Evolutionary conservation across 2,329 filamentous ascomycete species (phyloP).

Genomic region (Fusarium succisae): DNA sequence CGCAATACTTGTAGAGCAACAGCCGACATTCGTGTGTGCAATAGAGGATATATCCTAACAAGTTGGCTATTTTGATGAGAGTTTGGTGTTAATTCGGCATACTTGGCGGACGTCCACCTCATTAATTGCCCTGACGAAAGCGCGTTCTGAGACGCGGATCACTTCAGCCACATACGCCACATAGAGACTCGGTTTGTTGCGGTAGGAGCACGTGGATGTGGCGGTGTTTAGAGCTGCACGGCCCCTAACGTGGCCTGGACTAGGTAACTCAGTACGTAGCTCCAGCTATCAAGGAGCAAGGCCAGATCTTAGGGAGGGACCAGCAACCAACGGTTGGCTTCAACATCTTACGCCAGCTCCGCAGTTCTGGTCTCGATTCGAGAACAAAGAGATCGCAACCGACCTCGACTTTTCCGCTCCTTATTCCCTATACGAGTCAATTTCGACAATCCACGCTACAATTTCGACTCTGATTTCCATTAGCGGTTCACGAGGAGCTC

Average conservation of each 20-base stretch:
- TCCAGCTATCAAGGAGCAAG: slow-evolving; percentile 40
- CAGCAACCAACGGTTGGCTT: slow-evolving; percentile 34
- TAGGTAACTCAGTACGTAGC: slow-evolving; percentile 29
- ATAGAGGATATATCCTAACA: not conserved
- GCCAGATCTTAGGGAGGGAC: slow-evolving; percentile 46
- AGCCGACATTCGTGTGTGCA: slow-evolving; percentile 35
- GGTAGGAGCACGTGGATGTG: slow-evolving; percentile 39
- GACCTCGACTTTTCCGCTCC: not conserved
- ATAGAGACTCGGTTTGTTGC: not conserved
- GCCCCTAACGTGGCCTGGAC: slow-evolving; percentile 27
- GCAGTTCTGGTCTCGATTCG: slow-evolving; percentile 11
- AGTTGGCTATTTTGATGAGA: slow-evolving; percentile 5
- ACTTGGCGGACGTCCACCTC: slow-evolving; percentile 29
- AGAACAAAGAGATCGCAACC: slow-evolving; percentile 20
- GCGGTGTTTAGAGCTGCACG: slow-evolving; percentile 37
- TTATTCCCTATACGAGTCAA: not conserved
- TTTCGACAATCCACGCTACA: not conserved
- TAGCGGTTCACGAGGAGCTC: slow-evolving; percentile 30
- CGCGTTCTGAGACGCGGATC: slow-evolving; percentile 41
- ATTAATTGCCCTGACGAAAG: slow-evolving; percentile 25
- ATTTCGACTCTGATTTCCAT: not conserved
- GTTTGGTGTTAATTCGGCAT: slow-evolving; percentile 22
- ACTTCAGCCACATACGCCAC: slow-evolving; percentile 41
- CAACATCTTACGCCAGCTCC: slow-evolving; percentile 34
- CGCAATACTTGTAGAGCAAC: slow-evolving; percentile 11